These are phyloP conservation scores for Penicillium lividum DNA, from an alignment of 495 filamentous ascomycete genomes.

Conservation along the genomic window DNA sequence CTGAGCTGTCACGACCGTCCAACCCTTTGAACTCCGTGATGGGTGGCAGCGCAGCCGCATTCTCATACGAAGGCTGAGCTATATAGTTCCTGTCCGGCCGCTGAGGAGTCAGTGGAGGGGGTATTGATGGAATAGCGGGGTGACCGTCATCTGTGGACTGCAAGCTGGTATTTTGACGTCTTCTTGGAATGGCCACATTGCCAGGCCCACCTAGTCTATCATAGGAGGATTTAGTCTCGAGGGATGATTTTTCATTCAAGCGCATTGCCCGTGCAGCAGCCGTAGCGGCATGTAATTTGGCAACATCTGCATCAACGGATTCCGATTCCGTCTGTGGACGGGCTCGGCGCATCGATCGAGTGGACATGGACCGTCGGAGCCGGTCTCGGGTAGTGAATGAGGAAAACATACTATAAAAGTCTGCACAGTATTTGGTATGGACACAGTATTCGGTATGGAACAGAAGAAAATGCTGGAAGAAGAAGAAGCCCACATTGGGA, in stretches of 20 bases:
- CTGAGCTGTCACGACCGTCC: slow-evolving; percentile 62
- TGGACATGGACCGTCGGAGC: slow-evolving; percentile 63
- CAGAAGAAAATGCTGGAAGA: slow-evolving; percentile 5
- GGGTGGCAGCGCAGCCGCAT: slow-evolving; percentile 31
- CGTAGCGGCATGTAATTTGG: slow-evolving; percentile 61
- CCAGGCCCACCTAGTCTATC: slow-evolving; percentile 35
- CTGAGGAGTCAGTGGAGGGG: slow-evolving; percentile 8
- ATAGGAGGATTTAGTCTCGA: slow-evolving; percentile 32
- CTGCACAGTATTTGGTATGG: slow-evolving; percentile 24
- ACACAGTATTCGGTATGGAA: slow-evolving; percentile 19
- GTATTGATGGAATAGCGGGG: slow-evolving; percentile 5
- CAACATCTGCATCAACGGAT: slow-evolving; percentile 54
- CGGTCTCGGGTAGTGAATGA: slow-evolving; percentile 39
- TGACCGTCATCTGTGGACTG: slow-evolving; percentile 11
- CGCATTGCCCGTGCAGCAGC: slow-evolving; percentile 70
- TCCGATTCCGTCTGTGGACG: slow-evolving; percentile 33
- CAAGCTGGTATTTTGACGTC: slow-evolving; percentile 25
- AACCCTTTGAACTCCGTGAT: slow-evolving; percentile 44
- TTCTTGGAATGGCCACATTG: slow-evolving; percentile 41
- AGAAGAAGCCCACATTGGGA: background rate
- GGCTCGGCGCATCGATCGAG: slow-evolving; percentile 55
- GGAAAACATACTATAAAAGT: slow-evolving; percentile 32
- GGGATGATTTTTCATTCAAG: slow-evolving; percentile 48
- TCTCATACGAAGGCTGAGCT: slow-evolving; percentile 11
- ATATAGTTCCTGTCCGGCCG: background rate